Base-by-base conservation (phyloP, 1,284 basidiomycete genomes). In the Tilletia indica region DNA sequence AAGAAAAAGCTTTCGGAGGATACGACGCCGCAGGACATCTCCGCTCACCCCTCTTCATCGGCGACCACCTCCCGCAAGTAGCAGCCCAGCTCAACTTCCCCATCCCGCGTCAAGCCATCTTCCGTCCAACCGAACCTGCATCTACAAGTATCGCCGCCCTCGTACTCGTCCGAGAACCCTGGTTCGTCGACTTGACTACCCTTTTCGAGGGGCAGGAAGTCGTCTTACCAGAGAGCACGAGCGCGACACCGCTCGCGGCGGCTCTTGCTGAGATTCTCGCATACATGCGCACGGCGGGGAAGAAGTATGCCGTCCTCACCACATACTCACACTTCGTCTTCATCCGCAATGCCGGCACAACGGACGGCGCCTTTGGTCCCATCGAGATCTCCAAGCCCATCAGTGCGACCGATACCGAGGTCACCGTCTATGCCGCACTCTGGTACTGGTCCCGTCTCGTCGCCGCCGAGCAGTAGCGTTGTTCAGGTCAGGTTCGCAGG, bases 241-340 rank as follows among this genome's bases (percentile, higher is more conserved):
- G 49, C 31, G 21, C 39, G 21, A 64, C 61, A 39, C 31, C 61
- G 2, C 36, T 42, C 11, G 61, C 61, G 12, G 61, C 61, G 1
- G 69, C 71, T 1, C 69, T 72, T 2, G n/a, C 14, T 2, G 71
- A 63, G 19, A 36, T 66, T 19, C 54, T 72, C 25, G 61, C 71
- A 14, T 70, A 66, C 58, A 66, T 72, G 51, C 56, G 70, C 45
- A 31, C 48, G 12, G n/a, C 71, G 25, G 42, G 36, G 38, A 64
- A 63, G 5, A 19, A 14, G 31, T 67, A 54, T 21, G 71, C 56
- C 3, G 39, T 72, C 39, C 51, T 72, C n/a, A 70, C 71, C 16
- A 72, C 71, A 12, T 72, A 72, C 45, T 42, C 63, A n/a, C 69
- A 70, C 39, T 72, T 70, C n/a, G 45, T 72, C 69, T 72, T 72